phyloP scores from a whole-genome alignment of 306 rosid genomes.

The Crotalaria pallida region DNA sequence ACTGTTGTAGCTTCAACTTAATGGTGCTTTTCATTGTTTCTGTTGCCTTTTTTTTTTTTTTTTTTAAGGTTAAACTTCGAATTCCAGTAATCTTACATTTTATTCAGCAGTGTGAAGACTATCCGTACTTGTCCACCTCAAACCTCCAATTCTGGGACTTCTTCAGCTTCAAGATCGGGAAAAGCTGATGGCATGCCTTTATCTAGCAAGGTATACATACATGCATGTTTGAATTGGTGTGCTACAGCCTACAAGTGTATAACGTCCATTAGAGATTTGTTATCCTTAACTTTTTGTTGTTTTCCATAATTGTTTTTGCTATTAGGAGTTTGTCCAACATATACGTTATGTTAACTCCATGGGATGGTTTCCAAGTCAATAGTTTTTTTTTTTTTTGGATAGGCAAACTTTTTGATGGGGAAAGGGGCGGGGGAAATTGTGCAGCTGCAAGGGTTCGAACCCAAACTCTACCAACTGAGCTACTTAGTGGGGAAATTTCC shows the following conservation, averaged over 20 bases:
- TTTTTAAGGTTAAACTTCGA: background rate
- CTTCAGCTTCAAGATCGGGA: conserved; percentile 64
- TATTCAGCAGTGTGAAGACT: conserved; percentile 74
- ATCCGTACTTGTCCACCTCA: conserved; percentile 98
- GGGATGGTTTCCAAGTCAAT: background rate
- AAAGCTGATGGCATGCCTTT: conserved; percentile 71
- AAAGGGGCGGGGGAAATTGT: too few species aligned
- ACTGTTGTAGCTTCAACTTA: conserved; percentile 11
- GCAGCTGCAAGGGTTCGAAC: too few species aligned
- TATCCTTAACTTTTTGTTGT: conserved; percentile 1
- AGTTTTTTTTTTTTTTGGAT: too few species aligned
- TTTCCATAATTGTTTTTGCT: background rate
- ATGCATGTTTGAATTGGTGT: background rate
- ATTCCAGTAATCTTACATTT: conserved; percentile 9
- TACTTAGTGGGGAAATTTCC: too few species aligned
- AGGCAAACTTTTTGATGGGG: too few species aligned
- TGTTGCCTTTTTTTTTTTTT: background rate
- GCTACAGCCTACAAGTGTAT: too few species aligned
- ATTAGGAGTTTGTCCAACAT: conserved; percentile 3
- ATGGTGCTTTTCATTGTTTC: background rate
- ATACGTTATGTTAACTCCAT: background rate
- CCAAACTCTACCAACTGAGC: too few species aligned
- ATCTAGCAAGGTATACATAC: conserved; percentile 64
- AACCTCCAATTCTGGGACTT: conserved; percentile 56
- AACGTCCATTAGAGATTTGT: background rate